A percentile compares a stretch with the other conserved stretches of the same genome.
Evolutionary conservation across 345 rosid genomes (phyloP).

Genomic region (Pugionium dolabratum): DNA sequence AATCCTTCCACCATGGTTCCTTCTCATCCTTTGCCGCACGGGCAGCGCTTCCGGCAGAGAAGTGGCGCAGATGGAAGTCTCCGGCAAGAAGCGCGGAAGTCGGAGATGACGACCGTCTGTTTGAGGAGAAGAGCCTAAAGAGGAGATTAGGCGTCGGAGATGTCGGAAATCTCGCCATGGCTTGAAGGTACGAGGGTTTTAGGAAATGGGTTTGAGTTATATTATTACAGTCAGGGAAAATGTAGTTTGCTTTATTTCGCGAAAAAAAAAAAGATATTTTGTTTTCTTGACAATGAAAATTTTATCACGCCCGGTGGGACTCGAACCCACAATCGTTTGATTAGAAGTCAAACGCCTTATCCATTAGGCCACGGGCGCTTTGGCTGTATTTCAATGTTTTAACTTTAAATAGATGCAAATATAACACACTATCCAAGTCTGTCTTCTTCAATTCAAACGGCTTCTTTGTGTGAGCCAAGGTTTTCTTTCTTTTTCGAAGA

Average conservation of each 20-base stretch:
- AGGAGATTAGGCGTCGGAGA: conserved; percentile 54
- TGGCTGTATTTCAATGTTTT: too few relatives aligned
- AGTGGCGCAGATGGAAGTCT: conserved; percentile 56
- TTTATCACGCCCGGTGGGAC: conserved; percentile 67
- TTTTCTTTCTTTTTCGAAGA: neutral
- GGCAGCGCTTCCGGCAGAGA: conserved; percentile 68
- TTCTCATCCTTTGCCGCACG: conserved; percentile 78
- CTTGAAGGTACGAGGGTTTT: conserved; percentile 29
- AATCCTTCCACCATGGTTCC: conserved; percentile 98
- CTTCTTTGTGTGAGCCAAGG: neutral
- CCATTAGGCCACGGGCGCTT: conserved; percentile 74
- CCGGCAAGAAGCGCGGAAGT: conserved; percentile 60
- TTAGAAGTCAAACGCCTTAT: conserved; percentile 84
- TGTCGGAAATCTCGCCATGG: conserved; percentile 57
- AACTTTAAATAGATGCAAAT: too few relatives aligned
- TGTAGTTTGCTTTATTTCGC: conserved; percentile 5
- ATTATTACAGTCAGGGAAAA: neutral
- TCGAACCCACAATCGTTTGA: conserved; percentile 90
- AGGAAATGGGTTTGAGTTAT: conserved; percentile 27
- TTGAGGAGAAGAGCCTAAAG: conserved; percentile 44
- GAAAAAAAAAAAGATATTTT: neutral
- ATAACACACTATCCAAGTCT: too few relatives aligned
- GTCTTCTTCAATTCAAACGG: too few relatives aligned
- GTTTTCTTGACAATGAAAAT: too few relatives aligned
- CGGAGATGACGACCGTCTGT: conserved; percentile 44